Conservation (phyloP, 768 basidiomycete genomes). For the Termitomyces sp. region DNA sequence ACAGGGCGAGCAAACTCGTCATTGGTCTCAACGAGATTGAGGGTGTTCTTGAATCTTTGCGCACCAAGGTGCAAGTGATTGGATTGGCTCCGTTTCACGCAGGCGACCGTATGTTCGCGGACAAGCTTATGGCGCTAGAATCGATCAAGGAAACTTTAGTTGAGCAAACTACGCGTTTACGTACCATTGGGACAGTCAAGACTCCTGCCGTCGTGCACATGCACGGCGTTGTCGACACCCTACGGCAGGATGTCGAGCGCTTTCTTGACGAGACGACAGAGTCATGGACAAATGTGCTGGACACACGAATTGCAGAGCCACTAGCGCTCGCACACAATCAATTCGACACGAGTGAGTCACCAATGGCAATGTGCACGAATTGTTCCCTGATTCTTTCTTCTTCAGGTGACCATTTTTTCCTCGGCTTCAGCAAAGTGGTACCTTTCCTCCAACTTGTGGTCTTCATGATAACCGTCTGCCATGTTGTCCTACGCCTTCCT, state of each 20-base stretch:
- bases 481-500: not conserved
- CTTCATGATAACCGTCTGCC: not conserved
- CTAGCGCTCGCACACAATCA: not conserved
- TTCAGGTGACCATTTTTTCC: not conserved
- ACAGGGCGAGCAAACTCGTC: too few relatives aligned
- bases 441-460: not conserved
- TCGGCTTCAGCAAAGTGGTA: not conserved
- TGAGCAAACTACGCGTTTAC: too few relatives aligned
- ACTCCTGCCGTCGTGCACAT: not conserved
- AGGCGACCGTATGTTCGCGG: too few relatives aligned
- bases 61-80: too few relatives aligned
- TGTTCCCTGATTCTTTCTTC: not conserved
- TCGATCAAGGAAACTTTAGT: too few relatives aligned
- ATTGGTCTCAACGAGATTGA: too few relatives aligned
- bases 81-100: too few relatives aligned
- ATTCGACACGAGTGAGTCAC: not conserved
- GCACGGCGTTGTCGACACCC: not conserved
- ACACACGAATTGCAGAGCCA: not conserved
- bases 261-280: not conserved
- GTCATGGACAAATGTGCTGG: not conserved
- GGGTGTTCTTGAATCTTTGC: too few relatives aligned
- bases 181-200: not conserved
- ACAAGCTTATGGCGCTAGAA: too few relatives aligned
- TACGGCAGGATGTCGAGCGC: not conserved
- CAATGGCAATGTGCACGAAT: not conserved